Conservation (phyloP, 768 basidiomycete species). For the Boletus sensibilis region DNA sequence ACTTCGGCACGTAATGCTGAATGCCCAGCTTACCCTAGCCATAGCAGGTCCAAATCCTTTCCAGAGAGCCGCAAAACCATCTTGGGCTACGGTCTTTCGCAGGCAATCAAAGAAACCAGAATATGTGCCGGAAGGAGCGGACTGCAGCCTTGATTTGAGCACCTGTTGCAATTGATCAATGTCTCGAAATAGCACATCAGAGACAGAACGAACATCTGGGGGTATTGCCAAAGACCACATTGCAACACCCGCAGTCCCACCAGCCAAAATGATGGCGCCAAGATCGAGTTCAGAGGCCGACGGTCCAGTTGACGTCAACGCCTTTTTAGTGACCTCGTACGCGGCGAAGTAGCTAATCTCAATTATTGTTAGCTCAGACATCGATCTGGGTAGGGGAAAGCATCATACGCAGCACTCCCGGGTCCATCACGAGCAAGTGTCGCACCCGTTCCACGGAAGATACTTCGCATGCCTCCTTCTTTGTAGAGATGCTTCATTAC, state of each 20-base stretch:
- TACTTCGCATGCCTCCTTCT: slow-evolving; percentile 89
- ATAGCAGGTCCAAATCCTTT: slow-evolving; percentile 98
- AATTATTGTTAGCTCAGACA: slow-evolving; percentile 4
- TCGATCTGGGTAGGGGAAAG: neutral
- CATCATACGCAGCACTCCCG: slow-evolving; percentile 88
- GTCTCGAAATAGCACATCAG: neutral
- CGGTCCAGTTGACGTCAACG: slow-evolving; percentile 75
- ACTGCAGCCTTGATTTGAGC: slow-evolving; percentile 92
- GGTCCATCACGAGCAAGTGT: slow-evolving; percentile 95
- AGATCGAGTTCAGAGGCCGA: slow-evolving; percentile 82
- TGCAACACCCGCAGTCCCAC: slow-evolving; percentile 91
- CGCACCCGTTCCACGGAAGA: slow-evolving; percentile 91
- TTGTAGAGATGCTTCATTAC: slow-evolving; percentile 88
- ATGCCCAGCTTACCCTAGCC: slow-evolving; percentile 62
- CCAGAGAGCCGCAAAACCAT: slow-evolving; percentile 88
- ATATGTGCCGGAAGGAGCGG: slow-evolving; percentile 97
- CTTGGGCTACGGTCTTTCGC: slow-evolving; percentile 84
- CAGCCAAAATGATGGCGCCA: slow-evolving; percentile 84
- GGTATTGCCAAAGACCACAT: slow-evolving; percentile 99
- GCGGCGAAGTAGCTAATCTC: slow-evolving; percentile 85
- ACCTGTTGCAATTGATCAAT: slow-evolving; percentile 53
- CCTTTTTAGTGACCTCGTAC: slow-evolving; percentile 91
- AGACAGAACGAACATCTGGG: slow-evolving; percentile 70
- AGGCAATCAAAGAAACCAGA: slow-evolving; percentile 91
- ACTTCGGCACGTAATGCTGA: neutral